These are phyloP conservation scores for Paralagenidium karlingii DNA, from an alignment of 352 stramenopile genomes.

Conservation along the genomic window DNA sequence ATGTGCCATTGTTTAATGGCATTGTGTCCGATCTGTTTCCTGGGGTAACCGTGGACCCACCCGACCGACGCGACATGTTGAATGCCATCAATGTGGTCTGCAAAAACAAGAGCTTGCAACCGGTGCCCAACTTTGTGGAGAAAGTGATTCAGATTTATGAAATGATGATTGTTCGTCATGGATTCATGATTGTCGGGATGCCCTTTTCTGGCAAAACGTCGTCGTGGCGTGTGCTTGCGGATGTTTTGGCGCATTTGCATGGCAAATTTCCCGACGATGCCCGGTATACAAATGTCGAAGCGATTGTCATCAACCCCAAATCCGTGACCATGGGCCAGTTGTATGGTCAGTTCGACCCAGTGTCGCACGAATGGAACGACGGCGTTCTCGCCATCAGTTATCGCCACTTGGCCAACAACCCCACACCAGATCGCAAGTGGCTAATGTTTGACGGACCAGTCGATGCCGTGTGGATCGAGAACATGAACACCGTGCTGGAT, in stretches of 20 bases:
- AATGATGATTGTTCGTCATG: constrained; percentile 94
- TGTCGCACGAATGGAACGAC: constrained; percentile 92
- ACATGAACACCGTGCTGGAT: constrained; percentile 93
- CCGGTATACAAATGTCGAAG: constrained; percentile 63
- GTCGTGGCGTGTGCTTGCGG: constrained; percentile 82
- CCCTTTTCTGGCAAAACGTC: constrained; percentile 90
- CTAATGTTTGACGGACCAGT: constrained; percentile 90
- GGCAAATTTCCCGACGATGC: constrained; percentile 40
- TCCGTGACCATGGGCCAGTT: constrained; percentile 89
- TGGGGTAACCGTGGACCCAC: constrained; percentile 80
- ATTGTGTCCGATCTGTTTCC: constrained; percentile 92
- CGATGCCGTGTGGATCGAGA: constrained; percentile 91
- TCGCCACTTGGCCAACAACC: constrained; percentile 62
- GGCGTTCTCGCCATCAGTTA: constrained; percentile 91
- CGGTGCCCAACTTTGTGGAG: constrained; percentile 82
- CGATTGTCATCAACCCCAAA: constrained; percentile 88
- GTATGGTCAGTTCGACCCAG: constrained; percentile 90
- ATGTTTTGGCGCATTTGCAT: constrained; percentile 77
- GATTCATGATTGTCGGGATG: constrained; percentile 94
- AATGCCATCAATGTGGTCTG: constrained; percentile 71
- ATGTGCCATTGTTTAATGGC: constrained; percentile 90
- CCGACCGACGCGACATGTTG: constrained; percentile 78
- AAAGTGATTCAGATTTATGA: constrained; percentile 95
- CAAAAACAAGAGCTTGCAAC: constrained; percentile 71
- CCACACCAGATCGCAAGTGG: constrained; percentile 81